A percentile compares a stretch with the other conserved stretches of the same genome.
These are phyloP conservation scores for Psilocybe mexicana DNA, from an alignment of 1,284 basidiomycete genomes.

Conservation along the genomic window DNA sequence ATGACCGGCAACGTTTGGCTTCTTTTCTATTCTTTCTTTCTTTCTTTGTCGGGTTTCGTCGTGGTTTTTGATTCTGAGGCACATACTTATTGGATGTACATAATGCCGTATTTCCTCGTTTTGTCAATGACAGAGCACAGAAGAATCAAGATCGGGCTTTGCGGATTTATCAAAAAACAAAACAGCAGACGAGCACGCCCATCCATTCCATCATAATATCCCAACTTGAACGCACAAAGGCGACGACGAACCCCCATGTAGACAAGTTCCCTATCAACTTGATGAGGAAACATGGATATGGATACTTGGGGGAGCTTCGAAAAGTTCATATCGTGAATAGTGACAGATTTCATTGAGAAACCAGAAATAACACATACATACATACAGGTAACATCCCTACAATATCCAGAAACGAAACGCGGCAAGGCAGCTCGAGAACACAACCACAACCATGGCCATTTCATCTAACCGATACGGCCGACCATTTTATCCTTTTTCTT, in stretches of 20 bases:
- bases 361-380: constrained; percentile 14
- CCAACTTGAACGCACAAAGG: neutral
- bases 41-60: neutral
- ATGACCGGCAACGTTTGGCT: constrained; percentile 8
- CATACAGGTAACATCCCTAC: neutral
- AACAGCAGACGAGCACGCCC: neutral
- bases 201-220: neutral
- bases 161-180: constrained; percentile 14
- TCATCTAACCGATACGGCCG: constrained; percentile 8
- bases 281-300: too few relatives aligned
- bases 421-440: neutral
- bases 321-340: neutral
- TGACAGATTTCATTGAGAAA: constrained; percentile 9
- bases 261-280: too few relatives aligned
- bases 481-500: constrained; percentile 38
- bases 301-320: neutral
- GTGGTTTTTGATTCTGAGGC: neutral
- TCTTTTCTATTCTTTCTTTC: neutral
- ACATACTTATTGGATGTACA: neutral
- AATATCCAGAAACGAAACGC: neutral
- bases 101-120: constrained; percentile 9
- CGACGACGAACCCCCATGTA: too few relatives aligned
- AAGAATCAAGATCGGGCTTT: constrained; percentile 11
- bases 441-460: neutral
- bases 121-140: constrained; percentile 16